A percentile compares a stretch with the other conserved stretches of the same genome.
Evolutionary conservation across 2,329 filamentous ascomycete species (phyloP).

Genomic region (Scedosporium aurantiacum): DNA sequence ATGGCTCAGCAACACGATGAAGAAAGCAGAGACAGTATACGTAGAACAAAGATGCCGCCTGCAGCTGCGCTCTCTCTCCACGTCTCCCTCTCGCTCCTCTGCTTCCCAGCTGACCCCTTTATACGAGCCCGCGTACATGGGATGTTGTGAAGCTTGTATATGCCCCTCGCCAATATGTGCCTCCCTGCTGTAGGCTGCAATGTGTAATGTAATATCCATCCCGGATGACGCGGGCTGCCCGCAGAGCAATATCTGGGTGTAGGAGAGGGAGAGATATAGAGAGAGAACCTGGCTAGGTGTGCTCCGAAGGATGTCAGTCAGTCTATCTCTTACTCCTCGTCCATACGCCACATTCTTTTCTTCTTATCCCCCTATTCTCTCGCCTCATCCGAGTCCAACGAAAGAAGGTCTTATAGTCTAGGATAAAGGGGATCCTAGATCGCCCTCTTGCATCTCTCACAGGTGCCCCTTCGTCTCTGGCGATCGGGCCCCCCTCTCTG

Average conservation of each 20-base stretch:
- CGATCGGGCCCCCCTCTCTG: no score
- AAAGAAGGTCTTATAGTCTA: no score
- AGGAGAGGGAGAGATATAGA: not conserved
- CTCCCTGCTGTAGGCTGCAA: not conserved
- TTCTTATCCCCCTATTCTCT: no score
- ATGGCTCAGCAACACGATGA: not conserved
- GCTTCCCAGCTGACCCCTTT: not conserved
- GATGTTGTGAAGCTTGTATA: not conserved
- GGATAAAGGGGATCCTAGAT: no score
- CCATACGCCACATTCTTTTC: no score
- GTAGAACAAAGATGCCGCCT: not conserved
- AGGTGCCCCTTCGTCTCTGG: no score
- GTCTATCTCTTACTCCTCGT: not conserved
- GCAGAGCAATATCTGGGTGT: not conserved
- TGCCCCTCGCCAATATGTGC: not conserved
- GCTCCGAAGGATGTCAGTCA: not conserved
- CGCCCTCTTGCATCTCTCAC: no score
- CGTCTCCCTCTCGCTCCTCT: not conserved
- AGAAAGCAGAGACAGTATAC: no score
- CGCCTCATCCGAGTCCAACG: no score
- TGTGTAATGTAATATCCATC: not conserved
- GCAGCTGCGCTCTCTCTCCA: not conserved
- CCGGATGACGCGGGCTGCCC: not conserved
- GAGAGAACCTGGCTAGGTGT: not conserved
- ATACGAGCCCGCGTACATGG: not conserved